A percentile compares a stretch with the other conserved stretches of the same genome.
These are phyloP conservation scores for Blastocystis sp. DNA, from an alignment of 352 stramenopile genomes.

Conservation along the genomic window DNA sequence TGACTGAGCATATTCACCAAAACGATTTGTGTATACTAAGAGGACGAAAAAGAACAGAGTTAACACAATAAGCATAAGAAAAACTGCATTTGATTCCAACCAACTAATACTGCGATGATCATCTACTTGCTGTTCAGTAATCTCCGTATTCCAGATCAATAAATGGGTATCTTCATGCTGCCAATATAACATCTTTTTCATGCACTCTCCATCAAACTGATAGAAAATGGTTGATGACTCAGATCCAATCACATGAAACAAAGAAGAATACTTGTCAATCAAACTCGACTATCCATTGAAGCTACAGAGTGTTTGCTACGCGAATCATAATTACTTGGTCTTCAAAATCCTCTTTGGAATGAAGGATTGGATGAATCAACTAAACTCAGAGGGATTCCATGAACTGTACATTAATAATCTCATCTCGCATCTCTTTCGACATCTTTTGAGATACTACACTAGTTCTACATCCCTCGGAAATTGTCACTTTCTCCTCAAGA, in stretches of 20 bases:
- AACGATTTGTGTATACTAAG: background rate
- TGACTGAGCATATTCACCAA: background rate
- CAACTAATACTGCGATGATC: background rate
- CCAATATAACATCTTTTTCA: background rate
- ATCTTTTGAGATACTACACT: background rate
- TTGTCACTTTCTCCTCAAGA: background rate
- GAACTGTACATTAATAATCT: background rate
- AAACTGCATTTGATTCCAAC: background rate
- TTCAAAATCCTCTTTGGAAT: background rate
- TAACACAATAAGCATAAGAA: background rate
- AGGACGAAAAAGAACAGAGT: background rate
- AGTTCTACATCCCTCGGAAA: background rate
- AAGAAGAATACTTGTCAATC: background rate
- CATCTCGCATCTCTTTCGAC: background rate
- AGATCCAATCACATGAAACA: conserved; percentile 37
- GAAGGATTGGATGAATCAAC: conserved; percentile 19
- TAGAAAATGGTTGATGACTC: background rate
- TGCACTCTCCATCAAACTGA: background rate
- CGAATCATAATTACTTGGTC: conserved; percentile 7
- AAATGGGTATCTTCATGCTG: background rate
- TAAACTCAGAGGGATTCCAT: background rate
- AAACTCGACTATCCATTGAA: background rate
- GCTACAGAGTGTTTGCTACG: background rate
- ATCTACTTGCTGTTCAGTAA: background rate
- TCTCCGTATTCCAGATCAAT: background rate